Conservation (phyloP, 257 asterid species). For the Anisodus tanguticus region DNA sequence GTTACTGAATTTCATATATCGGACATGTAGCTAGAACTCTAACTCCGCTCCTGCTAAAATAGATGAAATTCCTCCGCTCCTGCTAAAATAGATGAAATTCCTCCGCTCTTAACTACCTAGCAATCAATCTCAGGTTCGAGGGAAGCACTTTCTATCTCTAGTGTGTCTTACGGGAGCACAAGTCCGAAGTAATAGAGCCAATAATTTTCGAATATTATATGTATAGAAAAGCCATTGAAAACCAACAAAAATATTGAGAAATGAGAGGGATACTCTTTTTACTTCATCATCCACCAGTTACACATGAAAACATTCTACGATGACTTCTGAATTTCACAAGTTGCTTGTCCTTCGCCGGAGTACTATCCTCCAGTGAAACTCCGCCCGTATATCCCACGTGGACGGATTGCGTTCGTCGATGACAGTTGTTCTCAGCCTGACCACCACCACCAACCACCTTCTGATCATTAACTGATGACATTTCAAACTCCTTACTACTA, state of each 20-base stretch:
- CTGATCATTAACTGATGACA: background rate
- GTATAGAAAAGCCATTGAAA: background rate
- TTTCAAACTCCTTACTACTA: background rate
- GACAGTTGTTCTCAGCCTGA: constrained; percentile 31
- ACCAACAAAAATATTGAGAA: background rate
- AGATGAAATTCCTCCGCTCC: background rate
- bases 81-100: background rate
- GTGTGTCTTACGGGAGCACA: background rate
- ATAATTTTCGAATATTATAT: background rate
- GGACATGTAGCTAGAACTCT: background rate
- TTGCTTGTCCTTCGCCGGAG: constrained; percentile 38
- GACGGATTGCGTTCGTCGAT: constrained; percentile 29
- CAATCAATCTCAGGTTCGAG: background rate
- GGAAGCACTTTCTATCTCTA: background rate
- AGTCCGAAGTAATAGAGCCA: background rate
- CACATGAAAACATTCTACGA: constrained; percentile 57
- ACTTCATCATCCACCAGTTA: constrained; percentile 44
- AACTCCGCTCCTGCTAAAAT: background rate
- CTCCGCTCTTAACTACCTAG: background rate
- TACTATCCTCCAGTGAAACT: background rate
- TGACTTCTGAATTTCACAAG: constrained; percentile 61
- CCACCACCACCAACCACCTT: background rate
- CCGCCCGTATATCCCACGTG: background rate
- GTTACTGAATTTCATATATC: background rate
- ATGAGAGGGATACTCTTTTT: background rate